Conservation (phyloP, 202 grass and related monocot species). For the Eragrostis tef region DNA sequence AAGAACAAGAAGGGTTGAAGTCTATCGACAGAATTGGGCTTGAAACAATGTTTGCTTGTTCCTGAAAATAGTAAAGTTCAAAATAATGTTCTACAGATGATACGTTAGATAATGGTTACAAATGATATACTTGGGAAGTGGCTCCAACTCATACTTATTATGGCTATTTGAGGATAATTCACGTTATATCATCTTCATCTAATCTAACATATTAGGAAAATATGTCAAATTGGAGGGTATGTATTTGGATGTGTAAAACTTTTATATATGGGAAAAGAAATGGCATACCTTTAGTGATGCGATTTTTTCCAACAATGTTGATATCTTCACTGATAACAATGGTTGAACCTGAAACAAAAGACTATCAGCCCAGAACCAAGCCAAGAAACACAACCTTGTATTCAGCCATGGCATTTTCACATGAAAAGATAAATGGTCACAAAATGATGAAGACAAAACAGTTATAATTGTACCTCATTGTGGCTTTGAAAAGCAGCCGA, state of each 20-base stretch:
- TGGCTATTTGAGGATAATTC: neutral
- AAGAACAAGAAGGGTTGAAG: conserved; percentile 78
- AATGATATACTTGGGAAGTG: neutral
- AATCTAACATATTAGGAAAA: conserved; percentile 8
- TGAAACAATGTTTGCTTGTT: conserved; percentile 89
- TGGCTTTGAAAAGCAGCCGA: conserved; percentile 92
- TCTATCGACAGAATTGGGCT: conserved; percentile 75
- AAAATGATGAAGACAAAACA: conserved; percentile 12
- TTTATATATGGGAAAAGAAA: neutral
- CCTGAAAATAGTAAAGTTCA: conserved; percentile 57
- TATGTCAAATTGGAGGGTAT: conserved; percentile 26
- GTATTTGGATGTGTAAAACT: neutral
- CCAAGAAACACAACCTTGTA: conserved; percentile 16
- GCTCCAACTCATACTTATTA: conserved; percentile 12
- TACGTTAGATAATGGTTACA: neutral
- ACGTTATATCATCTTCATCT: conserved; percentile 7
- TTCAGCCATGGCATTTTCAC: conserved; percentile 23
- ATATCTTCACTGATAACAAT: conserved; percentile 83
- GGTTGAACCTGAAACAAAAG: conserved; percentile 52
- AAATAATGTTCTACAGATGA: conserved; percentile 19
- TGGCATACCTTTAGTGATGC: conserved; percentile 72
- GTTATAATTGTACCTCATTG: conserved; percentile 61
- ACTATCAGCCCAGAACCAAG: conserved; percentile 38
- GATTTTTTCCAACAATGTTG: conserved; percentile 80
- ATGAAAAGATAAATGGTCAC: conserved; percentile 10